phyloP scores from a whole-genome alignment of 2,329 filamentous ascomycete genomes.

The Apiospora sp. region DNA sequence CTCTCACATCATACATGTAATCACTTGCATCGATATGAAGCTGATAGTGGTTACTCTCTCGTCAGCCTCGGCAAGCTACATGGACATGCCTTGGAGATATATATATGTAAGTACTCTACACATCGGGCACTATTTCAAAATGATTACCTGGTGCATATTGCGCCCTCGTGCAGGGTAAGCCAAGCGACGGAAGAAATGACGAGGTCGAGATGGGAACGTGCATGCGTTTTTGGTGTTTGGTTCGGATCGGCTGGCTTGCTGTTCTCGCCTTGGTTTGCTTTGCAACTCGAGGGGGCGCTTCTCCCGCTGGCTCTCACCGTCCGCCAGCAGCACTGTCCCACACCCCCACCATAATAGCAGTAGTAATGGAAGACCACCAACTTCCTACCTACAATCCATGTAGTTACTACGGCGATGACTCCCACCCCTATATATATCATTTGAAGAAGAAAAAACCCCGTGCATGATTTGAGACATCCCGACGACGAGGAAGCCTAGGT shows the following conservation, averaged over 20 bases:
- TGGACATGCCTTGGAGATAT: neutral
- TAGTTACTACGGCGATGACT: conserved; percentile 13
- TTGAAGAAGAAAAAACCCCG: neutral
- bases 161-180: conserved; percentile 23
- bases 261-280: neutral
- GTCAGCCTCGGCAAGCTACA: conserved; percentile 8
- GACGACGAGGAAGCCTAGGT: conserved; percentile 23
- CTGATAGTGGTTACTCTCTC: neutral
- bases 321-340: neutral
- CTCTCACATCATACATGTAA: neutral
- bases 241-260: neutral
- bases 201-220: conserved; percentile 16
- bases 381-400: conserved; percentile 16
- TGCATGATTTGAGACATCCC: conserved; percentile 12
- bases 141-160: neutral
- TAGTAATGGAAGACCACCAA: conserved; percentile 12
- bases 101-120: neutral
- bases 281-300: conserved; percentile 13
- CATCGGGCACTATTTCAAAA: neutral
- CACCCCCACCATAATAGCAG: conserved; percentile 11
- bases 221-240: conserved; percentile 14
- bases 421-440: conserved; percentile 12
- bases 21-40: neutral
- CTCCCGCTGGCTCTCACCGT: conserved; percentile 8
- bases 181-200: conserved; percentile 23